Evolutionary conservation across 208 protist species (phyloP).

Genomic region (Wallacemonas sp.): DNA sequence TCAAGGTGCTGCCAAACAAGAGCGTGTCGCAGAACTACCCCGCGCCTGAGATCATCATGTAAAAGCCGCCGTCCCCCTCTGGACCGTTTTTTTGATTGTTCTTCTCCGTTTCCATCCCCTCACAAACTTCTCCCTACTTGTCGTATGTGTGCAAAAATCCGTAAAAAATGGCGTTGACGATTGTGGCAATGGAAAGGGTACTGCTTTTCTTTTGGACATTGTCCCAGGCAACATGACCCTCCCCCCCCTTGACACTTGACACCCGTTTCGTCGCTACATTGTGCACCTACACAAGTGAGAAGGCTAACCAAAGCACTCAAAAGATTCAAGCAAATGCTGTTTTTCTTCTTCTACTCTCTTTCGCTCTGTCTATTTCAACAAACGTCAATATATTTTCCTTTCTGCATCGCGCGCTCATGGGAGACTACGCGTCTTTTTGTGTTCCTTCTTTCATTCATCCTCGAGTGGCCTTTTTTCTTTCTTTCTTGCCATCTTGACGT

Average conservation of each 20-base stretch:
- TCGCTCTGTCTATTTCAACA: not conserved
- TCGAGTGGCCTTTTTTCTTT: conserved; percentile 5
- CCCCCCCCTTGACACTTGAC: too few relatives aligned
- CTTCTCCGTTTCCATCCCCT: not conserved
- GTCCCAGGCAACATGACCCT: too few relatives aligned
- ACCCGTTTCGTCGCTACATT: too few relatives aligned
- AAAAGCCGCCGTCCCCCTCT: conserved; percentile 24
- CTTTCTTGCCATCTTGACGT: not conserved
- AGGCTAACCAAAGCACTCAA: not conserved
- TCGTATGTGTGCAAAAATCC: too few relatives aligned
- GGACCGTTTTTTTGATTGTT: not conserved
- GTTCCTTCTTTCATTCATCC: not conserved
- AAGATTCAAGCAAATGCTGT: not conserved
- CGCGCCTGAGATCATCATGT: conserved; percentile 94
- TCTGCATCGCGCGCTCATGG: not conserved
- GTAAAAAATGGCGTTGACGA: too few relatives aligned
- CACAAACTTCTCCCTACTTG: too few relatives aligned
- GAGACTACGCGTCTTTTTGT: not conserved
- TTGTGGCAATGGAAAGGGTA: too few relatives aligned
- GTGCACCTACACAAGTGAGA: not conserved
- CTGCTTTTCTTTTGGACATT: too few relatives aligned
- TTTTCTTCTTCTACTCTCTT: conserved; percentile 1
- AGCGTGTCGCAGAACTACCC: conserved; percentile 78
- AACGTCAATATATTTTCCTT: not conserved
- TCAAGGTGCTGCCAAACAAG: conserved; percentile 96